Evolutionary conservation across 2,329 filamentous ascomycete genomes (phyloP), one percentile per base, ranked within the genome.

Genomic region (Juglanconis juglandina): DNA sequence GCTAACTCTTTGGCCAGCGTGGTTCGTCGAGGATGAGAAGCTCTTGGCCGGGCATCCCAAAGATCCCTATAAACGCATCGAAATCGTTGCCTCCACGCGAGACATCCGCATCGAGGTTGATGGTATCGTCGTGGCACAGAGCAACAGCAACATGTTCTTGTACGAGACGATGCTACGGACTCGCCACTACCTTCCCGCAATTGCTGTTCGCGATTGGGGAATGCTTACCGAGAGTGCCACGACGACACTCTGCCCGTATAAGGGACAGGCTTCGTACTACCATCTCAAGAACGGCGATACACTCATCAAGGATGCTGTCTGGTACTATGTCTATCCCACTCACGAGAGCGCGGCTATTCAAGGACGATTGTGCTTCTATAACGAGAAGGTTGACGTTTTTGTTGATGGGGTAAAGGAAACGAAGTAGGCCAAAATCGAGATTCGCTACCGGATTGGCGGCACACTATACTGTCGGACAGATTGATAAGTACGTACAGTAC

Each of bases 361-460:
- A 1, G 85, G 85, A 2, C 68, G 78, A 51, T 51, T 87, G 56
- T 88, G 85, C 67, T 89, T 89, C 62, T 89, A 88, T 64, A 87
- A 89, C 63, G 87, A 89, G 69, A 86, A 85, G 71, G 84, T 89
- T 1, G 83, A 88, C 62, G 78, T 89, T n/a, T 74, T 77, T 59
- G 64, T 88, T 5, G 83, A 85, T 62, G 85, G 85, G 1, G 68
- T 58, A 37, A 63, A 56, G 56, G 65, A 68, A n/a, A n/a, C 56
- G 46, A 48, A 32, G 24, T 48, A 48, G 46, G 13, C 30, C 3
- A 17, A 13, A 42, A 42, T 42, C 41, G 17, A 17, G 17, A 17
- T 17, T 17, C 17, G 17, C 17, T 17, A 17, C 17, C 17, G 17
- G 17, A 17, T 17, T 17, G 2, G 17, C 17, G 17, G 17, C 17